Conservation (phyloP, 1,139 yeast species). For the Blastobotrys elegans region DNA sequence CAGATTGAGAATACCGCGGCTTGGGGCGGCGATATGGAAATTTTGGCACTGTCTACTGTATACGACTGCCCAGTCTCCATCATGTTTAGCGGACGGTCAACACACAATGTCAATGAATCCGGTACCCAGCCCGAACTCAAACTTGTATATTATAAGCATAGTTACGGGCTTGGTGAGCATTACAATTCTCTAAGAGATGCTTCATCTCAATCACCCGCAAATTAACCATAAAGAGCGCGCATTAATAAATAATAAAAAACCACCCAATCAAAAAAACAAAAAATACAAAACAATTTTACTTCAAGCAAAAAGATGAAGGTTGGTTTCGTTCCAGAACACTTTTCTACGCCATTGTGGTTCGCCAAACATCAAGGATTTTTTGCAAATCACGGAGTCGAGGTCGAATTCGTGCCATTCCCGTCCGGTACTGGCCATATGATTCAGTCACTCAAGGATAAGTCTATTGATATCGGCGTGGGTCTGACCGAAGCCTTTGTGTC, state of each 20-base stretch:
- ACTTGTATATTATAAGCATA: conserved; percentile 78
- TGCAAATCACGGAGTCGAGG: conserved; percentile 40
- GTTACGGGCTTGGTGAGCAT: conserved; percentile 90
- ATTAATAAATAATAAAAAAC: too few relatives aligned
- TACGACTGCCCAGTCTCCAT: conserved; percentile 71
- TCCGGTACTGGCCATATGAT: conserved; percentile 89
- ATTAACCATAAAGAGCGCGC: too few relatives aligned
- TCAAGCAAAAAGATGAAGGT: conserved; percentile 43
- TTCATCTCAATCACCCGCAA: too few relatives aligned
- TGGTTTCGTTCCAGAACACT: conserved; percentile 89
- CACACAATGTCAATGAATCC: conserved; percentile 53
- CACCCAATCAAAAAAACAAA: too few relatives aligned
- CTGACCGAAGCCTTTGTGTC: conserved; percentile 87
- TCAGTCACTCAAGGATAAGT: conserved; percentile 57
- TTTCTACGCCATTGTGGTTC: conserved; percentile 77
- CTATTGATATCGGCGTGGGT: conserved; percentile 78
- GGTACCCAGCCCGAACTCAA: conserved; percentile 46
- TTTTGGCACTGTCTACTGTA: conserved; percentile 67
- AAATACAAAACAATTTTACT: too few relatives aligned
- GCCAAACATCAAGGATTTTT: conserved; percentile 61
- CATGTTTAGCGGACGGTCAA: conserved; percentile 68
- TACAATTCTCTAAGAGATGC: conserved; percentile 73
- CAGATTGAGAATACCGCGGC: conserved; percentile 69
- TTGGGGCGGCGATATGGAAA: conserved; percentile 97
- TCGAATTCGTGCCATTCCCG: conserved; percentile 68